phyloP scores from a whole-genome alignment of 345 rosid genomes.

The Microcos paniculata region DNA sequence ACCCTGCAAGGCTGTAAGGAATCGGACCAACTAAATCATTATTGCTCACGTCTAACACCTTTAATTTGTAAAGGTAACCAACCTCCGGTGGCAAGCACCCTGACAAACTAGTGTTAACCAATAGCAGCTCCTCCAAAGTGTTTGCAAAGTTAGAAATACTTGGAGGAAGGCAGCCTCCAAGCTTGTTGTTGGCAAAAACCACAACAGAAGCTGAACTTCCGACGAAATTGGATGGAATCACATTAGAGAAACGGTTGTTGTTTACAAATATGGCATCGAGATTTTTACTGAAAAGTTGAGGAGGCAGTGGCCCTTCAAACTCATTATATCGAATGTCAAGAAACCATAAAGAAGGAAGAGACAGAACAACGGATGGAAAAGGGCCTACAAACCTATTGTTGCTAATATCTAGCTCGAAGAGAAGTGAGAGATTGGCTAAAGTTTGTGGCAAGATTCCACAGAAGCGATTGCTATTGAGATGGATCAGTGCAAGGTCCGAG shows the following conservation, averaged over 20 bases:
- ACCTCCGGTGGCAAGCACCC: slow-evolving; percentile 91
- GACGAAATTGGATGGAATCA: slow-evolving; percentile 36
- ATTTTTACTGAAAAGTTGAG: slow-evolving; percentile 55
- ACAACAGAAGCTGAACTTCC: slow-evolving; percentile 61
- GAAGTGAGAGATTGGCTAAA: slow-evolving; percentile 58
- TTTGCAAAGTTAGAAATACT: slow-evolving; percentile 64
- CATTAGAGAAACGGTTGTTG: slow-evolving; percentile 59
- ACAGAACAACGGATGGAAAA: slow-evolving; percentile 67
- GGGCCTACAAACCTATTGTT: slow-evolving; percentile 87
- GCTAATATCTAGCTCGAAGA: slow-evolving; percentile 83
- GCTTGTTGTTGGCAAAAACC: slow-evolving; percentile 79
- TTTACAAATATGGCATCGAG: slow-evolving; percentile 88
- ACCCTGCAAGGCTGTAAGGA: slow-evolving; percentile 81
- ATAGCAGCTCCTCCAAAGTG: slow-evolving; percentile 69
- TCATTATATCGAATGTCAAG: slow-evolving; percentile 86
- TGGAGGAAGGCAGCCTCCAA: slow-evolving; percentile 79
- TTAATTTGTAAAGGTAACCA: slow-evolving; percentile 72
- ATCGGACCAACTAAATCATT: slow-evolving; percentile 75
- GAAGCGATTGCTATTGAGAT: slow-evolving; percentile 77
- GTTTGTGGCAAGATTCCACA: slow-evolving; percentile 78
- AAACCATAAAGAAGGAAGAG: slow-evolving; percentile 54
- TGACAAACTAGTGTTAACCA: slow-evolving; percentile 65
- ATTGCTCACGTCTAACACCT: slow-evolving; percentile 72
- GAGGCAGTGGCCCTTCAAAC: slow-evolving; percentile 80
- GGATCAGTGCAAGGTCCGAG: slow-evolving; percentile 69